Conservation (phyloP, 2,329 filamentous ascomycete genomes). For the Pseudocercospora fijiensis region DNA sequence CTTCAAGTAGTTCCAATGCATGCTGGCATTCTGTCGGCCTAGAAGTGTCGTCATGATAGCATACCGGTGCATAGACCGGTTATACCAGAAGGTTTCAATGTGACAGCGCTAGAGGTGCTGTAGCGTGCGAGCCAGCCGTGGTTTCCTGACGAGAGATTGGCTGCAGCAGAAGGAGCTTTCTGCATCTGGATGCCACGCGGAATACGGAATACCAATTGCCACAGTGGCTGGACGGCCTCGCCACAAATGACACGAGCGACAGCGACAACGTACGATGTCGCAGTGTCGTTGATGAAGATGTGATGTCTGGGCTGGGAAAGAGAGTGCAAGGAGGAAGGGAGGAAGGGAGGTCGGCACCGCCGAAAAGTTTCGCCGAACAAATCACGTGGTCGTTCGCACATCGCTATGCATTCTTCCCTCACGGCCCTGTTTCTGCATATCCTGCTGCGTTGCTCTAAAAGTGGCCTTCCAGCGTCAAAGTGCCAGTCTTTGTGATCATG, state of each 20-base stretch:
- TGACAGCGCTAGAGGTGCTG: slow-evolving; percentile 1
- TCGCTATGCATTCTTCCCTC: not conserved
- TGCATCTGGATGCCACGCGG: slow-evolving; percentile 1
- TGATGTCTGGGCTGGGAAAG: too few species aligned
- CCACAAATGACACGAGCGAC: not conserved
- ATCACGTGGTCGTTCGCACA: too few species aligned
- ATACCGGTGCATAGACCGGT: not conserved
- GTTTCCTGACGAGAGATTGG: not conserved
- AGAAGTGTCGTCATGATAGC: slow-evolving; percentile 2
- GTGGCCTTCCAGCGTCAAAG: slow-evolving; percentile 59
- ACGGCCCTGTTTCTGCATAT: not conserved
- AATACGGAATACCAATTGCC: too few species aligned
- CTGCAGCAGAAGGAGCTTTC: not conserved
- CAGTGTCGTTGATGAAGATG: too few species aligned
- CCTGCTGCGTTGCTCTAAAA: slow-evolving; percentile 39
- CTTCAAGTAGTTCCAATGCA: not conserved
- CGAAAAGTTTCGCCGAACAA: too few species aligned
- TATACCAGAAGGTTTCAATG: not conserved
- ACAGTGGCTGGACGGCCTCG: too few species aligned
- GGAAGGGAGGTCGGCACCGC: too few species aligned
- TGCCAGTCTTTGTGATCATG: slow-evolving; percentile 63
- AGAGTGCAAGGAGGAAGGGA: too few species aligned
- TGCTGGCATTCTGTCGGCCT: not conserved
- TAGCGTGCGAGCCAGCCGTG: not conserved
- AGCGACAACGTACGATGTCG: too few species aligned